Base-by-base conservation (phyloP, 495 filamentous ascomycete genomes). In the Platismatia glauca region DNA sequence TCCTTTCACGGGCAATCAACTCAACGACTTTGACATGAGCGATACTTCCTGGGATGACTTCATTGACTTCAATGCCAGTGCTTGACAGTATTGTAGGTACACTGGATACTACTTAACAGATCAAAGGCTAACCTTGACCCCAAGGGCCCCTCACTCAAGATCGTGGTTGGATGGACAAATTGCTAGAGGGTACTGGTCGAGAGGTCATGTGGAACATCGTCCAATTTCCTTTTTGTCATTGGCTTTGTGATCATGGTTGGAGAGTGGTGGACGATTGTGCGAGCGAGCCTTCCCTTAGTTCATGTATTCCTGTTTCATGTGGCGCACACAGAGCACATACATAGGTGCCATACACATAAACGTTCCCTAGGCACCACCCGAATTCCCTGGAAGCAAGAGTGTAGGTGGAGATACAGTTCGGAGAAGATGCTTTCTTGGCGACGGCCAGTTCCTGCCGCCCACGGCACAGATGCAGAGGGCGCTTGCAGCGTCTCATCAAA, bases 1-100 rank as follows among this genome's bases (percentile, higher is more conserved):
- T 48, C 69, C 69, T 12, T 43, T 55, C 29, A 46, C 62, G n/a
- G 53, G 59, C 3, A 62, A 69, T 35, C 53, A 63, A n/a, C 70
- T 70, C 39, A 43, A 71, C 61, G 31, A 50, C 7, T 71, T 62
- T 18, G 62, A 71, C n/a, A 55, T 71, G 27, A 64, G 56, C 35
- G 62, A 44, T 16, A 43, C 34, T 9, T 5, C 22, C 43, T 63
- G 55, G 48, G 46, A 34, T 5, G 38, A 63, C 2, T n/a, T 43
- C 31, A 31, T 59, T 1, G 27, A 62, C 38, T 57, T 57, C 38
- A 18, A 48, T 4, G 16, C 34, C 7, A 37, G 22, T 8, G 13
- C 15, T 13, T 61, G n/a, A 29, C 1, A 3, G 16, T 15, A 7
- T 35, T n/a, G 34, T 29, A 31, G 48, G 48, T 52, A 52, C 9